phyloP scores from a whole-genome alignment of 495 filamentous ascomycete genomes.

The Aspergillus egyptiacus region DNA sequence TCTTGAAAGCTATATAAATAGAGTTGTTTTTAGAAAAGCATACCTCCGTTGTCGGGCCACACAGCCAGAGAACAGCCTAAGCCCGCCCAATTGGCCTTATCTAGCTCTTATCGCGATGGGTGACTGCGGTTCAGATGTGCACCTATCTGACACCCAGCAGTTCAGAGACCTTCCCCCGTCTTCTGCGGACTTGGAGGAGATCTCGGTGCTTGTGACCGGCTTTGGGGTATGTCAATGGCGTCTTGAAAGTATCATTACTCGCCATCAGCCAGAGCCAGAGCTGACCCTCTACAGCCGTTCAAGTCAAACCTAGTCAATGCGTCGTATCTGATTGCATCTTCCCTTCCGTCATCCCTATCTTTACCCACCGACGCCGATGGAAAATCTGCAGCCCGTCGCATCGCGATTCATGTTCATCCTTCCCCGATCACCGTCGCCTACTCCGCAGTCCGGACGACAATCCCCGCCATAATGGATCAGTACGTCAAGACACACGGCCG shows the following conservation, averaged over 20 bases:
- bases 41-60: background rate
- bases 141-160: conserved; percentile 13
- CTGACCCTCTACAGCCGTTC: conserved; percentile 52
- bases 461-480: conserved; percentile 52
- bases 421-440: conserved; percentile 66
- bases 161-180: conserved; percentile 15
- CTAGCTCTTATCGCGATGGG: conserved; percentile 33
- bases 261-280: conserved; percentile 3
- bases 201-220: conserved; percentile 66
- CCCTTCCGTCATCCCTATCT: conserved; percentile 32
- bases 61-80: background rate
- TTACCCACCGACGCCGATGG: conserved; percentile 16
- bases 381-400: conserved; percentile 34
- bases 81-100: background rate
- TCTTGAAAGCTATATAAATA: background rate
- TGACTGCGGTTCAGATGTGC: conserved; percentile 30
- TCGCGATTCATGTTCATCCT: conserved; percentile 61
- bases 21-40: no score
- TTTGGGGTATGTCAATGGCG: conserved; percentile 55
- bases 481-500: conserved; percentile 33
- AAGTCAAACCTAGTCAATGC: conserved; percentile 62
- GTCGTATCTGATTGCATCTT: conserved; percentile 62
- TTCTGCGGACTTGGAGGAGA: conserved; percentile 31
- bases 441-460: conserved; percentile 49
- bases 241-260: conserved; percentile 6